Evolutionary conservation across 768 basidiomycete genomes (phyloP).

Genomic region (Mycena filopes): DNA sequence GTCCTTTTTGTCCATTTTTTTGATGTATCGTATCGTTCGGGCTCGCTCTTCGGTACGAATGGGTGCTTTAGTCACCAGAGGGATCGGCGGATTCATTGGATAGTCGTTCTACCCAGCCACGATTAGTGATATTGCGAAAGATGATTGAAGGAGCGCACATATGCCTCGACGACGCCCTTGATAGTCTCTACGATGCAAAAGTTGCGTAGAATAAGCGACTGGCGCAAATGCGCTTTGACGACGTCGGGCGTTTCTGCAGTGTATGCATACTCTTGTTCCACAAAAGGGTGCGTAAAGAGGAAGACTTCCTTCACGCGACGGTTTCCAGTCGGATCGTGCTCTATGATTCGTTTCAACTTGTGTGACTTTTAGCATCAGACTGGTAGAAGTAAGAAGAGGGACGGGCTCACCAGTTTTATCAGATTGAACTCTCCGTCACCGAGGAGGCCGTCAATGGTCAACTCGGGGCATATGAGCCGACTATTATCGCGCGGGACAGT

Average conservation of each 20-base stretch:
- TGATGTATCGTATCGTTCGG: too few relatives aligned
- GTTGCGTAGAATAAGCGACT: not conserved
- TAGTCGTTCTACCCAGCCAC: not conserved
- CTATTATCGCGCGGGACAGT: slow-evolving; percentile 14
- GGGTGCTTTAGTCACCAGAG: not conserved
- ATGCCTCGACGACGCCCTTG: not conserved
- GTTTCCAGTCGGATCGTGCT: slow-evolving; percentile 17
- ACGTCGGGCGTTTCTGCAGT: not conserved
- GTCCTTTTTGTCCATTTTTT: not conserved
- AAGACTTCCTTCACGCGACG: slow-evolving; percentile 17
- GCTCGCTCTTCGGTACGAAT: not conserved
- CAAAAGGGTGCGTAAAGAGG: slow-evolving; percentile 4
- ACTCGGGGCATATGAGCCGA: slow-evolving; percentile 17
- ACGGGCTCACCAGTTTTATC: slow-evolving; percentile 10
- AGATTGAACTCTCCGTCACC: slow-evolving; percentile 23
- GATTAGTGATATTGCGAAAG: not conserved
- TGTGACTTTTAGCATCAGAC: too few relatives aligned
- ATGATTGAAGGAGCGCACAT: not conserved
- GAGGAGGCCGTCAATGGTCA: slow-evolving; percentile 17
- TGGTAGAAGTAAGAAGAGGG: too few relatives aligned
- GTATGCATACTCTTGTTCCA: slow-evolving; percentile 3
- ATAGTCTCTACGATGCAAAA: slow-evolving; percentile 5
- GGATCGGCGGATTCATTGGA: not conserved
- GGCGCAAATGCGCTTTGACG: not conserved
- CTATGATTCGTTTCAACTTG: slow-evolving; percentile 3